Percentiles rank a stretch among this genome's conserved stretches.
These are phyloP conservation scores for Mytilinidion resinicola DNA, from an alignment of 495 filamentous ascomycete genomes.

Conservation along the genomic window DNA sequence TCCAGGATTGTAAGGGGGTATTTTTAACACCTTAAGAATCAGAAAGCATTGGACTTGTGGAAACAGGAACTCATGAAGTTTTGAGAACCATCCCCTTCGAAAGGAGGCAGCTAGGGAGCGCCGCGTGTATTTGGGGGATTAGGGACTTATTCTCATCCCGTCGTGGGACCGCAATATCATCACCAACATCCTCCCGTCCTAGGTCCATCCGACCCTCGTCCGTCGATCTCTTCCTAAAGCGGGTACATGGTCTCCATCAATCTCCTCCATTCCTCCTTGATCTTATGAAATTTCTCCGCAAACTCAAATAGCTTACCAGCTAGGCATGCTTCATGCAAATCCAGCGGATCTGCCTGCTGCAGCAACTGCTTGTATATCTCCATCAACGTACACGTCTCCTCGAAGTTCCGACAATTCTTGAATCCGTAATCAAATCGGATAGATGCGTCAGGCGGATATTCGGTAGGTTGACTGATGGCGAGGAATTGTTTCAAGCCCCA, in stretches of 20 bases:
- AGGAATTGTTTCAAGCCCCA: constrained; percentile 13
- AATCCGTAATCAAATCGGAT: constrained; percentile 2
- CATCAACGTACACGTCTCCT: constrained; percentile 9
- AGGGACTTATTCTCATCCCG: too few species aligned
- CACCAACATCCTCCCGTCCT: too few species aligned
- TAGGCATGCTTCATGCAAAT: constrained; percentile 8
- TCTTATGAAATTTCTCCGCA: background rate
- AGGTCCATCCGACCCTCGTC: too few species aligned
- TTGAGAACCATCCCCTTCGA: too few species aligned
- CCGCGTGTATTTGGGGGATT: too few species aligned
- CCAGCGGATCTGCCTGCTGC: constrained; percentile 4
- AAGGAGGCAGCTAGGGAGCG: too few species aligned
- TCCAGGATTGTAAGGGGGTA: too few species aligned
- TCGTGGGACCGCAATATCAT: too few species aligned
- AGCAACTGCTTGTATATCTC: constrained; percentile 11
- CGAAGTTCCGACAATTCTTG: constrained; percentile 3
- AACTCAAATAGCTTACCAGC: constrained; percentile 10
- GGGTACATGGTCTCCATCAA: constrained; percentile 9
- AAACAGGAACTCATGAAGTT: too few species aligned
- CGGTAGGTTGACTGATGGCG: background rate
- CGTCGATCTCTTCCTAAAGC: background rate
- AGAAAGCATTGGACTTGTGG: too few species aligned
- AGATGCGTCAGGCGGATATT: background rate
- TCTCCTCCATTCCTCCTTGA: constrained; percentile 2
- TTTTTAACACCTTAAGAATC: too few species aligned